Percentiles rank a stretch among this genome's conserved stretches.
Evolutionary conservation across 352 stramenopile species (phyloP).

Genomic region (Pelagophyceae sp.): DNA sequence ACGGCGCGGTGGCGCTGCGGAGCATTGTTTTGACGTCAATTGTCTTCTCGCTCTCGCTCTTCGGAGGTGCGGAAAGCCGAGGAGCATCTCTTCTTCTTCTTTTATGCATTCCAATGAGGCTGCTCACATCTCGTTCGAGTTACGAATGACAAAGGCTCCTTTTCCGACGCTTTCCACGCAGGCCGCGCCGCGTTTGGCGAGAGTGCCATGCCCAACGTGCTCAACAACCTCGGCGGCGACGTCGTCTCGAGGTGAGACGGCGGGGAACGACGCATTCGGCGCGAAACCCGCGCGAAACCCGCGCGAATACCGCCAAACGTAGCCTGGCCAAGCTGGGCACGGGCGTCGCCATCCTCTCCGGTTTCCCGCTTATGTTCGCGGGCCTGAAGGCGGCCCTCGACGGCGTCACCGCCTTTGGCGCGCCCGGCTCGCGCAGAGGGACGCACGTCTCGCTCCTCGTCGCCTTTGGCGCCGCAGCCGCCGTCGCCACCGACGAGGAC

Average conservation of each 20-base stretch:
- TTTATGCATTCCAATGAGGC: too few species aligned
- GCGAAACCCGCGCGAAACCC: neutral
- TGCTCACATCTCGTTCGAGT: too few species aligned
- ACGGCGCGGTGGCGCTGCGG: neutral
- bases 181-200: neutral
- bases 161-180: too few species aligned
- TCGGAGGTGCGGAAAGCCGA: too few species aligned
- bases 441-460: slow-evolving; percentile 23
- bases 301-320: neutral
- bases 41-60: slow-evolving; percentile 6
- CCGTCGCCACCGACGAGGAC: slow-evolving; percentile 31
- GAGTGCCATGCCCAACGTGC: slow-evolving; percentile 1
- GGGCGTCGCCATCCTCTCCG: slow-evolving; percentile 31
- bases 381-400: slow-evolving; percentile 33
- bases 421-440: neutral
- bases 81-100: too few species aligned
- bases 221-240: slow-evolving; percentile 8
- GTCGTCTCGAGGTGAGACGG: neutral
- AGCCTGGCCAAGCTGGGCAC: slow-evolving; percentile 24
- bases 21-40: neutral
- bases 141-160: too few species aligned
- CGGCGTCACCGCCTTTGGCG: slow-evolving; percentile 21
- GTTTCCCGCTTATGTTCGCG: slow-evolving; percentile 36
- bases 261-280: too few species aligned
- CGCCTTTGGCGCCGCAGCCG: slow-evolving; percentile 23